phyloP scores from a whole-genome alignment of 352 stramenopile genomes.

The Phytophthora fragariaefolia region DNA sequence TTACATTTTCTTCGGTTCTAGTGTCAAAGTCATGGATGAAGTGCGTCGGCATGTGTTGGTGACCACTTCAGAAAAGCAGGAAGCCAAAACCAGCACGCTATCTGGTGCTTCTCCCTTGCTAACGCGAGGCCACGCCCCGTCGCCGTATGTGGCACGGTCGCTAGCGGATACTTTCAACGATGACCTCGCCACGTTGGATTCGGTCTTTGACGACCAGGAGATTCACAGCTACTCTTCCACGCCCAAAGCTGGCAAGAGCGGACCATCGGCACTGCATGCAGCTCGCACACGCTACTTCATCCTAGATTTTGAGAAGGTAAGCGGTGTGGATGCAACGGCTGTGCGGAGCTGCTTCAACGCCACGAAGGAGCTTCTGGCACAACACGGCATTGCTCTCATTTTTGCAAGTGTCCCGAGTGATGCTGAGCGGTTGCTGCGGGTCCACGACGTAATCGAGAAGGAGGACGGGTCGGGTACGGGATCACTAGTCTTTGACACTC shows the following conservation, averaged over 20 bases:
- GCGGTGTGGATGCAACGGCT: constrained; percentile 89
- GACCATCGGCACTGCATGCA: constrained; percentile 52
- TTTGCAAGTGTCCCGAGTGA: constrained; percentile 76
- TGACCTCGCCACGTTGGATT: constrained; percentile 68
- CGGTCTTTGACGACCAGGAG: constrained; percentile 50
- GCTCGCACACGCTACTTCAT: constrained; percentile 89
- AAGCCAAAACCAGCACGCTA: constrained; percentile 34
- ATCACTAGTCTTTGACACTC: constrained; percentile 82
- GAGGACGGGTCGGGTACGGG: constrained; percentile 56
- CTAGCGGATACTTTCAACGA: constrained; percentile 46
- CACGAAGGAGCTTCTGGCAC: constrained; percentile 79
- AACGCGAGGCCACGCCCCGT: constrained; percentile 20
- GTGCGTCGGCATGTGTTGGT: constrained; percentile 86
- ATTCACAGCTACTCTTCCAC: constrained; percentile 50
- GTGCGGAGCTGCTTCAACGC: constrained; percentile 89
- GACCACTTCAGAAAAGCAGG: constrained; percentile 41
- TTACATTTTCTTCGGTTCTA: constrained; percentile 90
- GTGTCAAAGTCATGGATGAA: constrained; percentile 89
- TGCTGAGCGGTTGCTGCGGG: constrained; percentile 75
- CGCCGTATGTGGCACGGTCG: constrained; percentile 39
- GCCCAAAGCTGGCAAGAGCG: constrained; percentile 36
- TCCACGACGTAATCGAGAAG: constrained; percentile 83
- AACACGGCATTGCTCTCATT: constrained; percentile 80
- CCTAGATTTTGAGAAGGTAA: constrained; percentile 89
- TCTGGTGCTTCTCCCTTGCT: constrained; percentile 32